These are phyloP conservation scores for Podaxis rugospora DNA, from an alignment of 768 basidiomycete species.

Conservation along the genomic window DNA sequence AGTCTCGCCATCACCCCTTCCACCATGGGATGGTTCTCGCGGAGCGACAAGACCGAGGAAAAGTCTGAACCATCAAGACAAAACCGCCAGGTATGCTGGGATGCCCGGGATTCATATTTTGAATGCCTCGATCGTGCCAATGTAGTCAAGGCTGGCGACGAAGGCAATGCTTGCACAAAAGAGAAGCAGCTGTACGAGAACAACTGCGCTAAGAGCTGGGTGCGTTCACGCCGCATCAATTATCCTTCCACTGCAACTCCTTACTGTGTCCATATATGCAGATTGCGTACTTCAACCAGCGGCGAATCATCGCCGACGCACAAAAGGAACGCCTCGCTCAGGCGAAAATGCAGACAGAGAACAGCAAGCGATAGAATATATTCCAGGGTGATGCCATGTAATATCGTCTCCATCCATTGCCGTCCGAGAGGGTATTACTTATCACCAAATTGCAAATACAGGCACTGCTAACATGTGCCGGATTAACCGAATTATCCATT, in stretches of 20 bases:
- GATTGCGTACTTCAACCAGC: constrained; percentile 95
- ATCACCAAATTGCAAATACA: background rate
- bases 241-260: background rate
- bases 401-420: background rate
- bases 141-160: constrained; percentile 68
- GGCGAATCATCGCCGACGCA: constrained; percentile 74
- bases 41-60: constrained; percentile 21
- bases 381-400: background rate
- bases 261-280: constrained; percentile 24
- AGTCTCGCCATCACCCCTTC: background rate
- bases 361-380: constrained; percentile 22
- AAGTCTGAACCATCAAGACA: constrained; percentile 41
- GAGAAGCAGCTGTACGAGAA: constrained; percentile 60
- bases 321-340: constrained; percentile 68
- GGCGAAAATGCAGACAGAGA: constrained; percentile 31
- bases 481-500: too few species aligned
- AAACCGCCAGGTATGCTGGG: constrained; percentile 84
- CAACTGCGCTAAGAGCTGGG: constrained; percentile 89
- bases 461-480: too few species aligned
- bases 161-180: constrained; percentile 57
- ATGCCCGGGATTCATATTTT: constrained; percentile 78
- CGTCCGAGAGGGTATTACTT: background rate
- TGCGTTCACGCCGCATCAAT: constrained; percentile 30
- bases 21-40: constrained; percentile 40
- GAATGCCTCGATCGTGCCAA: constrained; percentile 68